phyloP scores from a whole-genome alignment of 768 basidiomycete genomes.

The Naganishia vishniacii region DNA sequence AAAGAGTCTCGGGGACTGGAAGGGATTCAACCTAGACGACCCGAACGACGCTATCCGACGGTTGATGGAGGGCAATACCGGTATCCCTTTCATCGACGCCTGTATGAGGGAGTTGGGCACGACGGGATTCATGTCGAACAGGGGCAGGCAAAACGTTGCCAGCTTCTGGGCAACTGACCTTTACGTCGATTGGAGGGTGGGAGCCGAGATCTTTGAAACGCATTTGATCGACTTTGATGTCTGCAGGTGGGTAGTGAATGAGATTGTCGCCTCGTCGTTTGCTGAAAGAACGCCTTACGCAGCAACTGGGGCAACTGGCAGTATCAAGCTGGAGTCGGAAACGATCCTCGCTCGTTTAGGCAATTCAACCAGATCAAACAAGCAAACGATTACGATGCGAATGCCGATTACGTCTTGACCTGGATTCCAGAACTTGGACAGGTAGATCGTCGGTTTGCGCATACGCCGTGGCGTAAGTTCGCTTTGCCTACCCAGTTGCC shows the following conservation, averaged over 20 bases:
- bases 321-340: constrained; percentile 45
- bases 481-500: not conserved
- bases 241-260: constrained; percentile 52
- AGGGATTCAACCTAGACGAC: constrained; percentile 35
- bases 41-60: constrained; percentile 37
- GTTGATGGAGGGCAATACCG: constrained; percentile 49
- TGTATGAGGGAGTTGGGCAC: constrained; percentile 48
- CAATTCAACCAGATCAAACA: constrained; percentile 50
- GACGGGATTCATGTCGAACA: constrained; percentile 52
- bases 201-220: constrained; percentile 53
- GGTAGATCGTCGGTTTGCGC: constrained; percentile 36
- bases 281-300: too few relatives aligned
- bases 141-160: constrained; percentile 53
- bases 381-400: constrained; percentile 44
- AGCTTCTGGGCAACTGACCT: constrained; percentile 52
- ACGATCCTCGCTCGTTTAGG: constrained; percentile 45
- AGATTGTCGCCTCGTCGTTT: constrained; percentile 18
- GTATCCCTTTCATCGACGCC: constrained; percentile 52
- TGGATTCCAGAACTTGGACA: constrained; percentile 45
- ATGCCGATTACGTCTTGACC: constrained; percentile 37
- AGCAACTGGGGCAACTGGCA: constrained; percentile 48
- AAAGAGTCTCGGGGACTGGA: constrained; percentile 33
- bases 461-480: constrained; percentile 47
- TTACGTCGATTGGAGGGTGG: constrained; percentile 52
- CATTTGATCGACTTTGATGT: constrained; percentile 55